Evolutionary conservation across 1,284 basidiomycete species (phyloP).

Genomic region (Boletus semigastroideus): DNA sequence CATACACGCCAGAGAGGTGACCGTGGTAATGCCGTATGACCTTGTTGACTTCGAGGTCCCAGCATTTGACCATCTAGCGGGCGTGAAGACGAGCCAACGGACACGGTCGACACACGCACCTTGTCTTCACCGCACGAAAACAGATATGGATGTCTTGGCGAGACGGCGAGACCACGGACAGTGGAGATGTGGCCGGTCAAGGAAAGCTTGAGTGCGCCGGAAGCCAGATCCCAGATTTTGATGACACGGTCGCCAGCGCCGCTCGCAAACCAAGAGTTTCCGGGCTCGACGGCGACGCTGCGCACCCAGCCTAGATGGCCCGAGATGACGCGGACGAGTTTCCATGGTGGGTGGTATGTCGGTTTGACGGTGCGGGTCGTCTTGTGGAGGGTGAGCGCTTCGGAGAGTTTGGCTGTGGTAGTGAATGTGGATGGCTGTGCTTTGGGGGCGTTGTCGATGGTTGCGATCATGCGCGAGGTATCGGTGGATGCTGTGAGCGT

Average conservation of each 20-base stretch:
- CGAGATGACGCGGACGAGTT: conserved; percentile 94
- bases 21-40: conserved; percentile 99
- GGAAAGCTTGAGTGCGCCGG: conserved; percentile 92
- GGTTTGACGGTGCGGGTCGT: conserved; percentile 92
- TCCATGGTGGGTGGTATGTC: conserved; percentile 94
- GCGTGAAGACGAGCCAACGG: neutral
- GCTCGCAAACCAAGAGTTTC: conserved; percentile 98
- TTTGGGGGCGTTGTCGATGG: conserved; percentile 67
- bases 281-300: conserved; percentile 93
- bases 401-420: conserved; percentile 67
- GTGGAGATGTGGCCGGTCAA: conserved; percentile 98
- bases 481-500: conserved; percentile 41
- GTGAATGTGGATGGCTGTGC: conserved; percentile 65
- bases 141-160: conserved; percentile 90
- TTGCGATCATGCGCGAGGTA: conserved; percentile 62
- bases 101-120: conserved; percentile 41
- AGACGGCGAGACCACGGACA: conserved; percentile 92
- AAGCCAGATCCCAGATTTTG: conserved; percentile 99
- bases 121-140: conserved; percentile 99
- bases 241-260: conserved; percentile 98
- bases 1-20: conserved; percentile 94
- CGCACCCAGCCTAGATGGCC: conserved; percentile 99
- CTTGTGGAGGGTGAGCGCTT: conserved; percentile 87
- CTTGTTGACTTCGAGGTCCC: conserved; percentile 99
- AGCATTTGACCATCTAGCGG: conserved; percentile 95